Base-by-base conservation (phyloP, 352 stramenopile species). In the Globisporangium middletonii region DNA sequence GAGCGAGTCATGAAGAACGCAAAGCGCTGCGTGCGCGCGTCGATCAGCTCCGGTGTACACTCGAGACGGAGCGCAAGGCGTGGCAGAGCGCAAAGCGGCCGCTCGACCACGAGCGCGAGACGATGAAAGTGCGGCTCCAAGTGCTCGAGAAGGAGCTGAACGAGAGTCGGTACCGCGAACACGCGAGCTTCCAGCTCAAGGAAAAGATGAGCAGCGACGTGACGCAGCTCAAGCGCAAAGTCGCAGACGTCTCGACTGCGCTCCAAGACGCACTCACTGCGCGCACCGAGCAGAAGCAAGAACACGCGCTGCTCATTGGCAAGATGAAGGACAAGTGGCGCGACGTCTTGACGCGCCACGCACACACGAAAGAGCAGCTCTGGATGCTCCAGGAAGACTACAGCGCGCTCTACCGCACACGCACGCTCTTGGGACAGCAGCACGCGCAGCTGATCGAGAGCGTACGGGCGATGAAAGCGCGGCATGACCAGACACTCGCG, bases 371-470 rank as follows among this genome's bases (percentile, higher is more conserved):
- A 46, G 75, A 88, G 49, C 75, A 88, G 43, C 56, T 87, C 2
- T 37, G 68, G 59, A 88, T 88, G 79, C 55, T 89, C 0, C 75
- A 88, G 49, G 79, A 89, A 57, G 80, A 89, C 55, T 91, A 88
- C 60, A 69, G 73, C n/a, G 78, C 72, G 1, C 65, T 88, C 15
- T 91, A 75, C 26, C 77, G 68, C 4, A 77, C 71, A 33, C 72
- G 78, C 16, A 45, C 59, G 2, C 58, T 57, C 27, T 55, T 83
- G 4, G 52, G 72, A 16, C 67, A 77, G 50, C 73, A 86, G 57
- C 83, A 80, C 52, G 64, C 83, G 11, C 68, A 68, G 26, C 57
- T 88, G 35, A 67, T 69, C 50, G 61, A 83, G 61, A 64, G 59
- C 18, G 67, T 86, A 59, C 64, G 68, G 23, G 57, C 77, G 47